A percentile compares a stretch with the other conserved stretches of the same genome.
Conservation (phyloP, 805 yeast species). For the Candida corydali region DNA sequence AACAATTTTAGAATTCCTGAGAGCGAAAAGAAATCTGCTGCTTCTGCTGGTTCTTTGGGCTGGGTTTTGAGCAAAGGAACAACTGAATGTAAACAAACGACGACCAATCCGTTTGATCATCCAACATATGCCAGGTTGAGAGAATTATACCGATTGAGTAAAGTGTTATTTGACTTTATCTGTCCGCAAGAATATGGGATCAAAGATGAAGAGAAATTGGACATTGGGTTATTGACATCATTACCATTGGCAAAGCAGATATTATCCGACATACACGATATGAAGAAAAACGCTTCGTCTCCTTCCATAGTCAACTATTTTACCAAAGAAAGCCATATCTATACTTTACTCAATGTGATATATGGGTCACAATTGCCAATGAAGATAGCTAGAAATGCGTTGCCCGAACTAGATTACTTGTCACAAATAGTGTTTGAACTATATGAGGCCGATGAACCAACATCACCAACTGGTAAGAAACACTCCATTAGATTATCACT, state of each 20-base stretch:
- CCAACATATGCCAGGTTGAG: slow-evolving; percentile 75
- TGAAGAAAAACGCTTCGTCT: slow-evolving; percentile 71
- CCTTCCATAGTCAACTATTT: slow-evolving; percentile 78
- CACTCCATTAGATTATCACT: slow-evolving; percentile 88
- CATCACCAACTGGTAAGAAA: slow-evolving; percentile 61
- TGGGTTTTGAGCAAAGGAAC: slow-evolving; percentile 45
- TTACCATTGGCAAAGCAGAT: slow-evolving; percentile 90
- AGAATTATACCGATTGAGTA: slow-evolving; percentile 84
- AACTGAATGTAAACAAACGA: slow-evolving; percentile 13
- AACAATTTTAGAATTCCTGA: slow-evolving; percentile 66
- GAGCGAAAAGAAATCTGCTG: slow-evolving; percentile 20
- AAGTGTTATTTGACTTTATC: slow-evolving; percentile 91
- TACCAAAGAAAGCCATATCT: slow-evolving; percentile 96
- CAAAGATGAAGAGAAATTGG: slow-evolving; percentile 89
- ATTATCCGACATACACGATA: slow-evolving; percentile 70
- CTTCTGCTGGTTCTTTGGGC: slow-evolving; percentile 64
- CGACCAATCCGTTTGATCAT: slow-evolving; percentile 60
- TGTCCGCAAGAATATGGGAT: slow-evolving; percentile 99
- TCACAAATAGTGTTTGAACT: slow-evolving; percentile 93
- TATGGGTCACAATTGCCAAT: slow-evolving; percentile 94
- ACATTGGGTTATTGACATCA: slow-evolving; percentile 91
- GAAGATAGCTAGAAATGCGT: slow-evolving; percentile 88
- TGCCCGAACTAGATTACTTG: slow-evolving; percentile 93
- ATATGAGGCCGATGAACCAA: slow-evolving; percentile 72
- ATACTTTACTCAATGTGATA: slow-evolving; percentile 83